Conservation (phyloP, 148 eudicot genomes). For the Tetragonia tetragonoides region DNA sequence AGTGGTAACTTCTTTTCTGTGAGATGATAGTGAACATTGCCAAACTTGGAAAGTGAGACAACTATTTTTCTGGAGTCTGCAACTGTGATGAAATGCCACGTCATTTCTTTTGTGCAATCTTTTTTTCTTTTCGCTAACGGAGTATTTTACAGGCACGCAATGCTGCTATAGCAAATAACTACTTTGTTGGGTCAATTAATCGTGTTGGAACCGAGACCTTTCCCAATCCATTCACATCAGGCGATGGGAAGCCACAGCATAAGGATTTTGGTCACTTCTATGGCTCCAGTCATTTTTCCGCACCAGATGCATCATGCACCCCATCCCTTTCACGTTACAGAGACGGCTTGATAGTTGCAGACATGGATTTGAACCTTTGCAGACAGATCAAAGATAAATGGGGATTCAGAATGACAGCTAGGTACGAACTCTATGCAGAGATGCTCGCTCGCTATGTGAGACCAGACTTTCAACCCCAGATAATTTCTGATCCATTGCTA, state of each 20-base stretch:
- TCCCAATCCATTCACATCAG: conserved; percentile 93
- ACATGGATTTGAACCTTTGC: conserved; percentile 95
- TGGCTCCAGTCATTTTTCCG: conserved; percentile 92
- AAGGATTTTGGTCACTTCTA: conserved; percentile 93
- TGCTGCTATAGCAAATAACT: conserved; percentile 94
- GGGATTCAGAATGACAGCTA: conserved; percentile 94
- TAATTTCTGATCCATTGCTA: conserved; percentile 70
- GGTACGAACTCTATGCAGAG: conserved; percentile 81
- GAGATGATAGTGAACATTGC: no score
- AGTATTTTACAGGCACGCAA: conserved; percentile 72
- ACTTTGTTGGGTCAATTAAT: conserved; percentile 89
- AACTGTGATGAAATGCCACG: neutral
- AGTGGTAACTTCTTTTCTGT: neutral
- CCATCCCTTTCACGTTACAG: conserved; percentile 80
- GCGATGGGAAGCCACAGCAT: conserved; percentile 95
- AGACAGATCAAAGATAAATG: conserved; percentile 90
- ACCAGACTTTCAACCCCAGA: conserved; percentile 87
- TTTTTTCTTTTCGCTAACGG: neutral
- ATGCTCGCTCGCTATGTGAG: conserved; percentile 55
- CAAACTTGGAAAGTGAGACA: neutral
- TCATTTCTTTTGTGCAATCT: neutral
- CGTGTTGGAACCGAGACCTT: conserved; percentile 92
- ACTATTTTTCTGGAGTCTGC: neutral
- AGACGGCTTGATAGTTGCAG: conserved; percentile 81
- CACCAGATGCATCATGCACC: conserved; percentile 94